Base-by-base conservation (phyloP, 352 stramenopile genomes). In the Phytophthora foliorum region DNA sequence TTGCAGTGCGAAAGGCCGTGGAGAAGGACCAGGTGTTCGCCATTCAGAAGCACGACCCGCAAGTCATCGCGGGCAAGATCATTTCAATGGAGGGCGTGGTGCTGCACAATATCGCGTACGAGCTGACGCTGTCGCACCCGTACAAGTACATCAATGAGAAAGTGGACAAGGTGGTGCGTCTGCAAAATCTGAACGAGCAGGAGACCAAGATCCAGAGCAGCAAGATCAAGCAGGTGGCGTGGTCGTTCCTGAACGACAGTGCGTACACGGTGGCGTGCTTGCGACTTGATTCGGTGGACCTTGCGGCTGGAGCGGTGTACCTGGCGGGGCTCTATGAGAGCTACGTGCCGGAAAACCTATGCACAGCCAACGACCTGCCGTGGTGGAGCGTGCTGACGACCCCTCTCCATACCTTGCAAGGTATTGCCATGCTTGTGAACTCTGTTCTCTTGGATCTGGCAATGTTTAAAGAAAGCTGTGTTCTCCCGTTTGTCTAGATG, bases 121-220 rank as follows among this genome's bases (percentile, higher is more conserved):
- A 97, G 49, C 72, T 97, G 65, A 94, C 86, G 57, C 75, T 96
- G 25, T 78, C 75, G 16, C 90, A 96, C 49, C 89, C 90, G 54
- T 94, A 96, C 84, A 89, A 92, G 66, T 91, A 89, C 61, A 92
- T 95, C 67, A 93, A 94, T 42, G 86, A 95, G 53, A 94, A 95
- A 55, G 89, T 97, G 56, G 84, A 95, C 65, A 88, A 85, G 54
- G 78, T 95, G 57, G 83, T 95, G 56, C 80, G 74, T 32, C 75
- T 95, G 25, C 77, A 81, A 72, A 66, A 80, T 32, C 67, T 94
- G 21, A 81, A 67, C 21, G 80, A 89, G 42, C 72, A 78, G 29
- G 63, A 75, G 25, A 70, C 74, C 9, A 93, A 90, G 66, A 67
- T 76, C 32, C 73, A 90, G 57, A 89, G 78, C 59, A 84, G 77